Evolutionary conservation across 306 rosid species (phyloP).

Genomic region (Fragaria iinumae): DNA sequence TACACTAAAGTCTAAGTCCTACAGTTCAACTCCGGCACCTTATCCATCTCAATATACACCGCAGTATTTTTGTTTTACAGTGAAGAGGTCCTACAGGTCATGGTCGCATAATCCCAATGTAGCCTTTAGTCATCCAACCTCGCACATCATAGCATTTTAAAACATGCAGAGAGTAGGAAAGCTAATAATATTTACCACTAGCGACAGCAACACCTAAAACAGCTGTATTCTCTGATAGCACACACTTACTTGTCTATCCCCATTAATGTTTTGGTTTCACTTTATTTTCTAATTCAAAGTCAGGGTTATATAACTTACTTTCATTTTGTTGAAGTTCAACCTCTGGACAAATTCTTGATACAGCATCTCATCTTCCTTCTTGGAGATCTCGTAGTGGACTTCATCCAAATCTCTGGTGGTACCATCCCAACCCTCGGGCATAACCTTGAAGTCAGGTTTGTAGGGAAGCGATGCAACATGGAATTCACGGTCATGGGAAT

Average conservation of each 20-base stretch:
- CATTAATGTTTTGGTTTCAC: background rate
- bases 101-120: background rate
- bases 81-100: background rate
- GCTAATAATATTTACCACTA: background rate
- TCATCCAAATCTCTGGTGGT: conserved; percentile 85
- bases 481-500: conserved; percentile 86
- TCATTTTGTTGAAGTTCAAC: conserved; percentile 87
- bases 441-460: conserved; percentile 93
- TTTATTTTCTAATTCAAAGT: conserved; percentile 4
- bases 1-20: background rate
- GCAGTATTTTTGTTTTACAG: background rate
- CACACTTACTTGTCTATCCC: background rate
- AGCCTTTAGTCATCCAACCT: background rate
- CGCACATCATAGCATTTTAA: background rate
- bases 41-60: background rate
- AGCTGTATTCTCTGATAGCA: conserved; percentile 1
- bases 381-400: conserved; percentile 89
- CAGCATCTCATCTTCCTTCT: conserved; percentile 83
- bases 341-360: conserved; percentile 76
- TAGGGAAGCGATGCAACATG: conserved; percentile 93
- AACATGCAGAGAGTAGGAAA: background rate
- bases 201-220: background rate
- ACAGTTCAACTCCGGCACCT: background rate
- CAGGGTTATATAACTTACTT: conserved; percentile 51
- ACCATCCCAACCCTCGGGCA: conserved; percentile 99